These are phyloP conservation scores for Rhipidocladum racemiflorum DNA, from an alignment of 176 grass and related monocot species.

Conservation along the genomic window DNA sequence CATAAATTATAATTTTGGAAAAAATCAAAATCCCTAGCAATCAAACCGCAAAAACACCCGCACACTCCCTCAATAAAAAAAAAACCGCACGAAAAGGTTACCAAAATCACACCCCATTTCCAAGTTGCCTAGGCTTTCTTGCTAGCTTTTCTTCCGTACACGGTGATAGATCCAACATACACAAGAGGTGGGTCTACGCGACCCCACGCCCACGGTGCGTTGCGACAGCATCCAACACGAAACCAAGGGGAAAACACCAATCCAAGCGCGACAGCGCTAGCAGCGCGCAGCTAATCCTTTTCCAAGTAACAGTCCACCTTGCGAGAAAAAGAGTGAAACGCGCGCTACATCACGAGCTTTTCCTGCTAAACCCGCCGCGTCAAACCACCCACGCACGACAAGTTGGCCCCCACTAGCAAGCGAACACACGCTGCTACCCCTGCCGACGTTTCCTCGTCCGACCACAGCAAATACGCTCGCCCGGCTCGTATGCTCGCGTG, in stretches of 20 bases:
- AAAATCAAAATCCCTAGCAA: background rate
- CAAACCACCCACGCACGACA: background rate
- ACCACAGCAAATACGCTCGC: background rate
- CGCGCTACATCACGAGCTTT: background rate
- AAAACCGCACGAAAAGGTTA: background rate
- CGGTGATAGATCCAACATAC: slow-evolving; percentile 19
- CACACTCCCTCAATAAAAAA: background rate
- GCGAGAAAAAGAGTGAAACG: background rate
- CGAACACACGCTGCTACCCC: background rate
- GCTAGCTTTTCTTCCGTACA: slow-evolving; percentile 1
- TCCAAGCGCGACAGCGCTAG: background rate
- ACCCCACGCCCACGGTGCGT: background rate
- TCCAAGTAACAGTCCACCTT: background rate
- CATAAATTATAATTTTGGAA: too few species aligned
- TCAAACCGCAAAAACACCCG: background rate
- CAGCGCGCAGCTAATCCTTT: background rate
- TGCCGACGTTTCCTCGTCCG: background rate
- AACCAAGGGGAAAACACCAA: background rate
- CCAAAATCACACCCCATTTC: background rate
- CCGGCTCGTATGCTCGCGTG: too few species aligned
- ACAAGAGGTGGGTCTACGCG: background rate
- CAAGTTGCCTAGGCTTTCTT: background rate
- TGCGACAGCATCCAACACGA: background rate
- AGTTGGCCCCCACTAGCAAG: too few species aligned
- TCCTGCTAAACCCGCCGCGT: background rate